Evolutionary conservation across 2,329 filamentous ascomycete genomes (phyloP), one percentile per base, ranked within the genome.

Genomic region (Diaporthe nobilis): DNA sequence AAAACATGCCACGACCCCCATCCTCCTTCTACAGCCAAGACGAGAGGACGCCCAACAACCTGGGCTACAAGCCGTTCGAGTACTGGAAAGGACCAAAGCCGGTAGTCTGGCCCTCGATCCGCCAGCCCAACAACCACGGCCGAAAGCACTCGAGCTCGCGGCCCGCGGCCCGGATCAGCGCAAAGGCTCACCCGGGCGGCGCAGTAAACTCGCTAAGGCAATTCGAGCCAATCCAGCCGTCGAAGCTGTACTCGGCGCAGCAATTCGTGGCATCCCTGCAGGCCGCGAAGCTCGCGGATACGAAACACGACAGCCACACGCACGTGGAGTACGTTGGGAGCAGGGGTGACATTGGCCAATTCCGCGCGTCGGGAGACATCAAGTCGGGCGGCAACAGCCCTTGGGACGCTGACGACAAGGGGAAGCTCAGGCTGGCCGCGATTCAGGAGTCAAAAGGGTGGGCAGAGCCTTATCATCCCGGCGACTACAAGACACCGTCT

Each of bases 1-100:
- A 70, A 55, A 70, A 55, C 49, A 70, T 70, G 65, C 67, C 57
- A 71, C 55, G 25, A 47, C 55, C 37, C 49, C 25, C 37, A 72
- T 70, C 65, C 22, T 70, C 75, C 22, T 42, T 63, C 72, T 74
- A 76, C 72, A 72, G 49, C 28, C 65, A 70, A 31, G 65, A 70
- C 49, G 51, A 74, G 60, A 75, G 68, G 71, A 70, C 25, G 12
- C 53, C 47, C 55, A 71, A 75, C 51, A 63, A 53, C 12, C 77
- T 80, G 47, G 79, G 79, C 34, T 80, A 80, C 63, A 78, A 73
- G 28, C 79, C 79, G 15, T 79, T 80, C 37, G 79, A 80, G 68
- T 80, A 80, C 75, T 80, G 79, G 79, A 78, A 79, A 70, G 79
- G 78, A 12, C 79, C 79, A 10, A 80, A 78, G 60, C 77, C 73